These are phyloP conservation scores for Chlorella sp. DNA, from an alignment of 139 green algal genomes.

Conservation along the genomic window DNA sequence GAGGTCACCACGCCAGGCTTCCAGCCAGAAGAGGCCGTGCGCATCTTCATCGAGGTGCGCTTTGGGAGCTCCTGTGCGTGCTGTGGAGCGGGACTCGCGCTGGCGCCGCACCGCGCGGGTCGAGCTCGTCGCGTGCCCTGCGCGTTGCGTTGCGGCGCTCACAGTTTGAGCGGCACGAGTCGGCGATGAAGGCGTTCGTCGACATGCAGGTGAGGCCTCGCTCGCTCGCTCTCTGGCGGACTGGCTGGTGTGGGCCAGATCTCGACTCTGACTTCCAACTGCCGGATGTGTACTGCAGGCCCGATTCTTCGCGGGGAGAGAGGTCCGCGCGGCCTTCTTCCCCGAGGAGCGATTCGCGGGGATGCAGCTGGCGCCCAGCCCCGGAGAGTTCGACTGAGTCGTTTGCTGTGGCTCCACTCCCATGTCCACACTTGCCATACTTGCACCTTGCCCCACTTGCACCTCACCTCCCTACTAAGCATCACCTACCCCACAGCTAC, in stretches of 20 bases:
- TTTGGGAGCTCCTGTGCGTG: background rate
- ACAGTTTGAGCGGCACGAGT: constrained; percentile 74
- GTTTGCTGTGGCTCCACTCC: no score
- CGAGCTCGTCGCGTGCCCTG: no score
- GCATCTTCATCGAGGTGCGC: constrained; percentile 23
- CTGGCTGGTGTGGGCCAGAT: constrained; percentile 86
- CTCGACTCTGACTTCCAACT: background rate
- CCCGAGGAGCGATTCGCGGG: constrained; percentile 69
- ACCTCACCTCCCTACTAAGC: no score
- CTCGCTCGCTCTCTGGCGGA: no score
- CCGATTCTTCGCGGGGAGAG: constrained; percentile 79
- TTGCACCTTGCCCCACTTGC: no score
- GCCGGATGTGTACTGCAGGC: constrained; percentile 21
- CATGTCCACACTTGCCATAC: no score
- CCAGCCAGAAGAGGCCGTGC: constrained; percentile 61
- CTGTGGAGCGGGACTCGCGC: background rate
- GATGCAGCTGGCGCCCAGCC: constrained; percentile 64
- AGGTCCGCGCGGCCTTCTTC: constrained; percentile 78
- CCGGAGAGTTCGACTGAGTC: constrained; percentile 63
- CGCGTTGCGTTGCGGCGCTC: constrained; percentile 69
- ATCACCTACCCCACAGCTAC: no score
- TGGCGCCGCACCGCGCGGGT: no score
- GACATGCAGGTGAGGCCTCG: constrained; percentile 67
- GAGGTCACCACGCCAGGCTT: constrained; percentile 75
- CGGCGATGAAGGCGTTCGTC: constrained; percentile 65